Evolutionary conservation across 768 basidiomycete species (phyloP).

Genomic region (Xerocomus potaroensis): DNA sequence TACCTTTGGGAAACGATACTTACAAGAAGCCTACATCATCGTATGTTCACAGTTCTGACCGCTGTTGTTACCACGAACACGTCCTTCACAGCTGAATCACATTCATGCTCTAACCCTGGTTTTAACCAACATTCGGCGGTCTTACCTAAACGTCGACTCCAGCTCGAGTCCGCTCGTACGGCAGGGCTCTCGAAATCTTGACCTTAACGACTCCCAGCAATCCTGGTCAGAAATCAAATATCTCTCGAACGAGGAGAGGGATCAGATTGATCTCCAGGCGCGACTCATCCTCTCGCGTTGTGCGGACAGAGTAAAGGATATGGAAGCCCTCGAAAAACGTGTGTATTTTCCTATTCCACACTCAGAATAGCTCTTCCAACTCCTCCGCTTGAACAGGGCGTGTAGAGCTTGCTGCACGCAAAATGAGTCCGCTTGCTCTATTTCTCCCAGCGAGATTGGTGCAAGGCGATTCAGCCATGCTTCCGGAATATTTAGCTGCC

Average conservation of each 20-base stretch:
- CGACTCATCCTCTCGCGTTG: conserved; percentile 82
- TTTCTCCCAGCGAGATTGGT: conserved; percentile 69
- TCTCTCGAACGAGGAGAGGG: conserved; percentile 86
- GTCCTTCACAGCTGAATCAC: conserved; percentile 56
- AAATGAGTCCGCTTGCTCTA: conserved; percentile 60
- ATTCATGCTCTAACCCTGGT: conserved; percentile 67
- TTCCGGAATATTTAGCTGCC: conserved; percentile 72
- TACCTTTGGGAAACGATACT: conserved; percentile 59
- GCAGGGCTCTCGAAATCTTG: conserved; percentile 48
- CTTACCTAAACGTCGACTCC: conserved; percentile 81
- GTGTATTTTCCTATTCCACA: conserved; percentile 30
- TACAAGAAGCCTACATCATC: conserved; percentile 72
- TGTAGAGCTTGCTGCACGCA: conserved; percentile 58
- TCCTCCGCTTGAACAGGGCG: conserved; percentile 46
- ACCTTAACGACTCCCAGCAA: conserved; percentile 47
- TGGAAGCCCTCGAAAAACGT: conserved; percentile 91
- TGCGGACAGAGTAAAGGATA: conserved; percentile 79
- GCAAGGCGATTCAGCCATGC: conserved; percentile 46
- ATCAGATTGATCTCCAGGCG: conserved; percentile 93
- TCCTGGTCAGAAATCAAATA: conserved; percentile 63
- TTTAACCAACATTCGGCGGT: conserved; percentile 71
- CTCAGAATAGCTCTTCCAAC: conserved; percentile 16
- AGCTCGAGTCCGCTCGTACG: conserved; percentile 49
- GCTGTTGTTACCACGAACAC: neutral
- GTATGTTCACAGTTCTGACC: conserved; percentile 32